Evolutionary conservation across 1,284 basidiomycete species (phyloP).

Genomic region (Leccinum solheimii): DNA sequence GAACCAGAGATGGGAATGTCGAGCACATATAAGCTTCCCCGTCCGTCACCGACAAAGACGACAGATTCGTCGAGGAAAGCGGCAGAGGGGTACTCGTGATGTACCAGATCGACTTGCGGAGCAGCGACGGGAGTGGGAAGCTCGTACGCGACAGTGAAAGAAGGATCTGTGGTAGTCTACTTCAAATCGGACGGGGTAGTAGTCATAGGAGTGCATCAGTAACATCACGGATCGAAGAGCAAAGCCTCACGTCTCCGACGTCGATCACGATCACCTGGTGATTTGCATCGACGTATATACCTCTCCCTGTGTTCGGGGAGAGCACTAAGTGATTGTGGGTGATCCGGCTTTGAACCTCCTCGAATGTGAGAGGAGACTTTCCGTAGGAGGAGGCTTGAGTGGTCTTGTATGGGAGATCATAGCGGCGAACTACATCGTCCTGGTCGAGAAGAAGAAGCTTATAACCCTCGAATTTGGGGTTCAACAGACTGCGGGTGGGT

Average conservation of each 20-base stretch:
- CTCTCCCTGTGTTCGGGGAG: constrained; percentile 46
- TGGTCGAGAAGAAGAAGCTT: constrained; percentile 64
- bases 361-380: constrained; percentile 63
- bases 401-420: constrained; percentile 50
- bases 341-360: constrained; percentile 83
- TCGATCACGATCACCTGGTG: constrained; percentile 64
- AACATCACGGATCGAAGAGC: constrained; percentile 8
- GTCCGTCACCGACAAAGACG: constrained; percentile 72
- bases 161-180: constrained; percentile 55
- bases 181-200: constrained; percentile 14
- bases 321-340: constrained; percentile 80
- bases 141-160: constrained; percentile 58
- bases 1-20: constrained; percentile 35
- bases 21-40: constrained; percentile 66
- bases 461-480: constrained; percentile 84
- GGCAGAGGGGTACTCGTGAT: constrained; percentile 78
- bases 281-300: constrained; percentile 72
- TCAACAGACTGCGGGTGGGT: constrained; percentile 54
- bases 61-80: constrained; percentile 52
- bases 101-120: constrained; percentile 38
- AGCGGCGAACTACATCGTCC: constrained; percentile 51
- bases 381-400: constrained; percentile 65
- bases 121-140: constrained; percentile 55
- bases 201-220: constrained; percentile 18
- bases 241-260: constrained; percentile 53